Evolutionary conservation across 306 rosid genomes (phyloP), one percentile per base, ranked within the genome.

Genomic region (Begonia fuchsioides): DNA sequence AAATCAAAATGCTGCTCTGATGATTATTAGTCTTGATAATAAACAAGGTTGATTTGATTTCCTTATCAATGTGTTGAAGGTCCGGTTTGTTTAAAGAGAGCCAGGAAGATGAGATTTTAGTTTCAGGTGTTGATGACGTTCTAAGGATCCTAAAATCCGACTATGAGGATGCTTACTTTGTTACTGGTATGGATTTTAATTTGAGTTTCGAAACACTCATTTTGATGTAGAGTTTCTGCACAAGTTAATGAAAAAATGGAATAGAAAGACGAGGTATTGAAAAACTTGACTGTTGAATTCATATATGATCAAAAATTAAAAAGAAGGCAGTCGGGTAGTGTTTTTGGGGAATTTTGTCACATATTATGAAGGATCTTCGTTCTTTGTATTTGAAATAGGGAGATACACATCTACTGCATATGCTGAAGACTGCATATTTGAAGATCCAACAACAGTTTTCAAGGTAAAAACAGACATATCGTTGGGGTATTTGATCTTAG

Each of bases 371-470:
- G 35, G 35, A 26, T 26, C 5, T 5, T 2, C 7, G 35, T 20
- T 39, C 43, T 72, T 38, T 59, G 11, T 44, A 47, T 60, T 57
- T 64, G 38, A 56, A 65, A 35, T 51, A 81, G 97, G 93, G 57
- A 63, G 66, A 68, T 88, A 83, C 60, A 78, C 90, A 54, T 74
- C 80, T 54, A 63, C 71, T 51, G 79, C 84, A 20, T 84, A 88
- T 54, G 71, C 83, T 15, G 71, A 78, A 39, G 73, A 81, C 20
- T 88, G 93, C 50, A 39, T 76, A 52, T 88, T 88, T 43, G 90
- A 88, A 72, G 97, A 88, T 66, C 95, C 97, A 64, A 88, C 95
- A 14, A 84, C 49, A 67, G 65, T 51, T 88, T 88, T 68, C 76
- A 61, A 43, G 97, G 95, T 78, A 68, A 64, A 60, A 39, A 57